phyloP scores from a whole-genome alignment of 2,329 filamentous ascomycete genomes.

The Ceratocystis cubensis region DNA sequence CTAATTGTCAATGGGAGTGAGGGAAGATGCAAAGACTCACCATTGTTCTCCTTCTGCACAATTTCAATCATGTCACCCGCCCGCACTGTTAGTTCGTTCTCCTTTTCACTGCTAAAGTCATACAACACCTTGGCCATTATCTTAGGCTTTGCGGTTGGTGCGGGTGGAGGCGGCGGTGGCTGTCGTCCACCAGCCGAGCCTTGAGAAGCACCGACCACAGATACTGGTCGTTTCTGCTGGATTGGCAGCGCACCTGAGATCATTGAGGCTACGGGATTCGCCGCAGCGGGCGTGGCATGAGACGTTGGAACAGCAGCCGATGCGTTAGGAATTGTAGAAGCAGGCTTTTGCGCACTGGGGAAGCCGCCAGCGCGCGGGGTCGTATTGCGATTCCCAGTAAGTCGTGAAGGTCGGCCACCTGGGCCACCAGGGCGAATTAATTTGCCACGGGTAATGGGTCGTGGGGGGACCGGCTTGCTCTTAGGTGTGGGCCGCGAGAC shows the following conservation, averaged over 20 bases:
- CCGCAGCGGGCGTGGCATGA: conserved; percentile 22
- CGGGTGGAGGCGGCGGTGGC: conserved; percentile 50
- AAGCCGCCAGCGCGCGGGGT: conserved; percentile 34
- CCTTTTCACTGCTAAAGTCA: conserved; percentile 73
- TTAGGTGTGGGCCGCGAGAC: conserved; percentile 74
- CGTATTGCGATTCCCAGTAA: conserved; percentile 39
- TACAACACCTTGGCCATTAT: conserved; percentile 83
- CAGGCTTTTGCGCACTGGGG: conserved; percentile 24
- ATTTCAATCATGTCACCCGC: conserved; percentile 77
- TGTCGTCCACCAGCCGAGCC: conserved; percentile 19
- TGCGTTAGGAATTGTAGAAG: conserved; percentile 23
- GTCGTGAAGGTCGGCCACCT: conserved; percentile 63
- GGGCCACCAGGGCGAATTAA: conserved; percentile 86
- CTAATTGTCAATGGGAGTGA: background rate
- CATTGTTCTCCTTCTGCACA: conserved; percentile 89
- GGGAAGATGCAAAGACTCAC: conserved; percentile 41
- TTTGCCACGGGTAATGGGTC: conserved; percentile 86
- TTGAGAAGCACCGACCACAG: conserved; percentile 23
- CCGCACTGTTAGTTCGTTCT: conserved; percentile 71
- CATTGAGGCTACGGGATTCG: conserved; percentile 15
- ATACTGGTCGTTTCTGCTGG: conserved; percentile 18
- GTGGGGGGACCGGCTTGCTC: conserved; percentile 70
- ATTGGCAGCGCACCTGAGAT: conserved; percentile 11
- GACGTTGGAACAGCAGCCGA: conserved; percentile 23
- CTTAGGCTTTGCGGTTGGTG: conserved; percentile 45